A percentile compares a stretch with the other conserved stretches of the same genome.
These are phyloP conservation scores for Chimonanthus praecox DNA, from an alignment of 164 flowering plant genomes.

Conservation along the genomic window DNA sequence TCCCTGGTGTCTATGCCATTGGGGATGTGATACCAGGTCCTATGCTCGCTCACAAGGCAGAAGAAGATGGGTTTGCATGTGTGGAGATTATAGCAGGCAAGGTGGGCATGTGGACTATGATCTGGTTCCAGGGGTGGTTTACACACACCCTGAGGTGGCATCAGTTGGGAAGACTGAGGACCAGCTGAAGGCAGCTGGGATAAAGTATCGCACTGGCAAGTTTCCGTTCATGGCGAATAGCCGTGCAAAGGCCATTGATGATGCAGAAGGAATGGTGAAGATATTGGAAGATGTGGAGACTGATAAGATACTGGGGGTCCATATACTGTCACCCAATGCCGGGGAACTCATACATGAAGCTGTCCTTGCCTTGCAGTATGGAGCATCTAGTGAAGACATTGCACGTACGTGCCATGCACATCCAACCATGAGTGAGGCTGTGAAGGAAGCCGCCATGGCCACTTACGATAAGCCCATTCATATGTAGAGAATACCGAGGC, in stretches of 20 bases:
- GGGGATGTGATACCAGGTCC: slow-evolving; percentile 91
- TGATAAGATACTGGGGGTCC: slow-evolving; percentile 74
- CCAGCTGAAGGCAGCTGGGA: slow-evolving; percentile 61
- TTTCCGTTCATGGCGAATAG: slow-evolving; percentile 83
- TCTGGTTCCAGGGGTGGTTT: slow-evolving; percentile 76
- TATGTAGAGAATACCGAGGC: slow-evolving; percentile 25
- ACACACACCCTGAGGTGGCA: slow-evolving; percentile 87
- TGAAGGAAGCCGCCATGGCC: slow-evolving; percentile 99
- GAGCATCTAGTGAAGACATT: slow-evolving; percentile 78
- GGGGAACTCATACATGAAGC: slow-evolving; percentile 87
- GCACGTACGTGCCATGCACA: slow-evolving; percentile 94
- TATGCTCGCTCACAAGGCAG: slow-evolving; percentile 89
- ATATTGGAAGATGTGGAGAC: slow-evolving; percentile 72
- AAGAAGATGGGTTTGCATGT: slow-evolving; percentile 88
- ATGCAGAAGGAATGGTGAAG: slow-evolving; percentile 81
- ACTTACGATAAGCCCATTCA: slow-evolving; percentile 96
- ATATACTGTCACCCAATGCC: slow-evolving; percentile 74
- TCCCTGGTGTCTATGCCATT: slow-evolving; percentile 63
- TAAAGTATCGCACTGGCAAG: slow-evolving; percentile 59
- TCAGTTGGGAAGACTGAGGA: slow-evolving; percentile 83
- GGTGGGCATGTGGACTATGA: slow-evolving; percentile 79
- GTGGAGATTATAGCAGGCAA: slow-evolving; percentile 82
- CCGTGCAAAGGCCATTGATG: slow-evolving; percentile 79
- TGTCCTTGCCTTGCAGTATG: slow-evolving; percentile 61
- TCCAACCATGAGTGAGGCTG: slow-evolving; percentile 94